Percentiles rank a stretch among this genome's conserved stretches.
Evolutionary conservation across 2,329 filamentous ascomycete genomes (phyloP).

Genomic region (Curvularia verruculosa): DNA sequence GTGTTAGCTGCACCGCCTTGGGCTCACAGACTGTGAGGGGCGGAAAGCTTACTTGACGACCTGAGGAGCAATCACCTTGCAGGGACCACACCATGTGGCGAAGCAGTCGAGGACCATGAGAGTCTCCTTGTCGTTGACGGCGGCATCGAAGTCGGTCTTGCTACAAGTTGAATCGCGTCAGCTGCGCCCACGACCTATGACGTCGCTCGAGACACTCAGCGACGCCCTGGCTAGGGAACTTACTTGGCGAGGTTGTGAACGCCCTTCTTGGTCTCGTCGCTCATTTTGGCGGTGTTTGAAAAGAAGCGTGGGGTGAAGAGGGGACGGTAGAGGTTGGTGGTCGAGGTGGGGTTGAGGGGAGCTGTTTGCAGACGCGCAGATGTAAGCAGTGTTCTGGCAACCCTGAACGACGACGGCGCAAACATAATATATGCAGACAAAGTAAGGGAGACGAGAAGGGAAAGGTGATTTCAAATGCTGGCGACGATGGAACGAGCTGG

Average conservation of each 20-base stretch:
- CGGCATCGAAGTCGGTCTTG: slow-evolving; percentile 63
- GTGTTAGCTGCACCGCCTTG: slow-evolving; percentile 9
- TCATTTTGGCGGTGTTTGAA: slow-evolving; percentile 52
- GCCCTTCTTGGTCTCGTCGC: slow-evolving; percentile 47
- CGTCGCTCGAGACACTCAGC: slow-evolving; percentile 14
- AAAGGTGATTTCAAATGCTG: slow-evolving; percentile 45
- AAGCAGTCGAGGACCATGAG: slow-evolving; percentile 84
- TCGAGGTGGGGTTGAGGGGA: slow-evolving; percentile 35
- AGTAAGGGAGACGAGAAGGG: slow-evolving; percentile 26
- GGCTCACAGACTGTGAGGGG: background rate
- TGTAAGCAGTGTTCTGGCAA: slow-evolving; percentile 53
- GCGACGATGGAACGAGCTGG: slow-evolving; percentile 44
- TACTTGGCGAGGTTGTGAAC: slow-evolving; percentile 58
- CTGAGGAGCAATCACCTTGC: slow-evolving; percentile 84
- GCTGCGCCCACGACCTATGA: slow-evolving; percentile 16
- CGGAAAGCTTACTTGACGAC: slow-evolving; percentile 66
- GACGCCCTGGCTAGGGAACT: slow-evolving; percentile 31
- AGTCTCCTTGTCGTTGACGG: slow-evolving; percentile 59
- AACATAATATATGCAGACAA: slow-evolving; percentile 49
- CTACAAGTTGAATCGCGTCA: slow-evolving; percentile 49
- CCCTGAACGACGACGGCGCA: slow-evolving; percentile 42
- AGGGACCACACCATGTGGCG: slow-evolving; percentile 92
- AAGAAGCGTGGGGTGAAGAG: slow-evolving; percentile 48
- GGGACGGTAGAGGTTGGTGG: slow-evolving; percentile 42
- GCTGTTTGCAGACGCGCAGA: slow-evolving; percentile 47